Base-by-base conservation (phyloP, 2,329 filamentous ascomycete species). In the Sordariomycetes sp. region DNA sequence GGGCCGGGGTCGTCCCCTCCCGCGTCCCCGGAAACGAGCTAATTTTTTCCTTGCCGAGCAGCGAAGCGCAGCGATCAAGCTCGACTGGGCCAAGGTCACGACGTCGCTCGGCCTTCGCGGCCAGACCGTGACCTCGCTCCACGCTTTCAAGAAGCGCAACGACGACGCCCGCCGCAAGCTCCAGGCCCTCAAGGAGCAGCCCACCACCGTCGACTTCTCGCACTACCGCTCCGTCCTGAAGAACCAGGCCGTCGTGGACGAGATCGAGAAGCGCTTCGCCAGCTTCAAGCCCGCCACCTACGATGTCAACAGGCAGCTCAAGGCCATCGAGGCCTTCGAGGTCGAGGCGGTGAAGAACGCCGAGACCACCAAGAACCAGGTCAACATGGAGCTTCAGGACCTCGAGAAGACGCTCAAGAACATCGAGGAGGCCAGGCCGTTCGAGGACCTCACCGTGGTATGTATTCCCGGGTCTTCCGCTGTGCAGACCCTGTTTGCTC, bases 61-160 rank as follows among this genome's bases (percentile, higher is more conserved):
- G 92, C 88, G 90, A 83, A 96, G 90, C 84, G 91, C 92, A 81
- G 91, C 92, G 76, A 84, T 95, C 77, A 99, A 97, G 85, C 84
- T 99, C 82, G 94, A 99, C 86, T 99, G 94, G 94, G 84, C 84
- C 78, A 94, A 95, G 79, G 84, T 99, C 70, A 87, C 87, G 76
- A 84, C 82, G 76, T 95, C 92, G 70, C 90, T 99, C 69, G 92
- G 92, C 74, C 90, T 99, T 74, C 89, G 89, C 74, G 94, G 94
- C 73, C 89, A 90, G 79, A 99, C 94, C 65, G 91, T 89, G 65
- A 77, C 86, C 68, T 87, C 92, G 61, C 90, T 99, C 61, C 87
- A 92, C 73, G 83, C 89, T 64, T 99, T 99, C 87, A 99, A 99
- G 85, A 94, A 96, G 85, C 91, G 94, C 78, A 96, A 97, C 81